Evolutionary conservation across 2,329 filamentous ascomycete genomes (phyloP), one percentile per base, ranked within the genome.

Genomic region (Rhytidhysteron rufulum): DNA sequence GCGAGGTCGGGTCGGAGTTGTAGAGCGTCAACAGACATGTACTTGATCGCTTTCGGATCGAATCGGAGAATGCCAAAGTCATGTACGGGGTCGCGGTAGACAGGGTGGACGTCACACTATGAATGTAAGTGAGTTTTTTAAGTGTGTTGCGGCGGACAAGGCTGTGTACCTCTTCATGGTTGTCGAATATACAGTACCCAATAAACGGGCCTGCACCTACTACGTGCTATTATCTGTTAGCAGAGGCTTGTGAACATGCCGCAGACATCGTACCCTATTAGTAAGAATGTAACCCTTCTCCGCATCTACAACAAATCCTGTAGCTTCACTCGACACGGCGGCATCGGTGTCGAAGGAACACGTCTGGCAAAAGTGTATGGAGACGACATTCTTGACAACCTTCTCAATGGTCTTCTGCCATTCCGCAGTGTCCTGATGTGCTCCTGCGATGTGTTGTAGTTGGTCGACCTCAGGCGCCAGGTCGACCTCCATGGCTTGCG

Each of bases 301-400:
- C 4, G 93, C 88, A 70, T 98, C 93, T 18, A 98, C 93, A 13
- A 98, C 90, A 62, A 98, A 98, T 6, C 93, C 93, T 1, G 93
- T 98, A 3, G 93, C 93, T 71, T 98, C 93, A 57, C 89, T 96
- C 15, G 88, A 88, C 65, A 95, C 78, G 5, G 93, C 93, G 20
- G 88, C 74, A 55, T 98, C 93, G n/a, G 93, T 97, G 65, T 98
- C 93, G 65, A 98, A 98, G 18, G 91, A 90, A 65, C 88, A 95
- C 0, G 93, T 96, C 74, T 96, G 89, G 65, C 91, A 97, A 72
- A 98, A 98, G 52, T 95, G 86, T 57, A 98, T 97, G n/a, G 91
- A 95, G 36, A 98, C 93, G 15, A 97, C 93, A 54, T 90, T 95
- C 62, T 85, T 83, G 39, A 98, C 90, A 3, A 98, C 93, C 46